These are phyloP conservation scores for Fusarium sp. DNA, from an alignment of 2,329 filamentous ascomycete species.

Conservation along the genomic window DNA sequence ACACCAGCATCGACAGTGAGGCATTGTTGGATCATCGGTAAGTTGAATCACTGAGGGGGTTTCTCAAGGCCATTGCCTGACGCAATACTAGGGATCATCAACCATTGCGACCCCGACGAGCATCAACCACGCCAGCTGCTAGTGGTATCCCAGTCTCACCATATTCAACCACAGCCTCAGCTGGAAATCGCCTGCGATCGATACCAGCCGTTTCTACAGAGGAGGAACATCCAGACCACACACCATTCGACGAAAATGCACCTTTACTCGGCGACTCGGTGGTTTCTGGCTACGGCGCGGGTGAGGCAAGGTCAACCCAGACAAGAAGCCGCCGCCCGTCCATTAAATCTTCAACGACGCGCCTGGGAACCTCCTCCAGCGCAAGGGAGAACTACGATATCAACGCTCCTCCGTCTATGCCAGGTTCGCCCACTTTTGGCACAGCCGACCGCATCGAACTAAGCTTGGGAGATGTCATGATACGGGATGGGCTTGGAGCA, in stretches of 20 bases:
- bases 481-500: slow-evolving; percentile 71
- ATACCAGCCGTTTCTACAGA: slow-evolving; percentile 56
- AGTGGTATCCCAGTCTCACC: slow-evolving; percentile 54
- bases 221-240: slow-evolving; percentile 64
- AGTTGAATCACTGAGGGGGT: slow-evolving; percentile 29
- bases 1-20: slow-evolving; percentile 90
- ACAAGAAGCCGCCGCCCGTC: slow-evolving; percentile 62
- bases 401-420: slow-evolving; percentile 77
- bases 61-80: not conserved
- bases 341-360: slow-evolving; percentile 65
- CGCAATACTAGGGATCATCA: slow-evolving; percentile 65
- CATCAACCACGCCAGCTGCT: slow-evolving; percentile 61
- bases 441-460: slow-evolving; percentile 64
- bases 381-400: slow-evolving; percentile 68
- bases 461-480: slow-evolving; percentile 77
- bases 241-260: slow-evolving; percentile 62
- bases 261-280: slow-evolving; percentile 65
- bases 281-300: slow-evolving; percentile 59
- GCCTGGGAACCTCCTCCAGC: slow-evolving; percentile 52
- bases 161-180: slow-evolving; percentile 36
- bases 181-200: slow-evolving; percentile 54
- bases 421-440: slow-evolving; percentile 70
- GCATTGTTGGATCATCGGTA: slow-evolving; percentile 88
- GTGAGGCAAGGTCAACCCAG: slow-evolving; percentile 53
- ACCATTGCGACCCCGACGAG: slow-evolving; percentile 73